Percentiles rank a stretch among this genome's conserved stretches.
These are phyloP conservation scores for Chamaenerion angustifolium DNA, from an alignment of 345 rosid genomes.

Conservation along the genomic window DNA sequence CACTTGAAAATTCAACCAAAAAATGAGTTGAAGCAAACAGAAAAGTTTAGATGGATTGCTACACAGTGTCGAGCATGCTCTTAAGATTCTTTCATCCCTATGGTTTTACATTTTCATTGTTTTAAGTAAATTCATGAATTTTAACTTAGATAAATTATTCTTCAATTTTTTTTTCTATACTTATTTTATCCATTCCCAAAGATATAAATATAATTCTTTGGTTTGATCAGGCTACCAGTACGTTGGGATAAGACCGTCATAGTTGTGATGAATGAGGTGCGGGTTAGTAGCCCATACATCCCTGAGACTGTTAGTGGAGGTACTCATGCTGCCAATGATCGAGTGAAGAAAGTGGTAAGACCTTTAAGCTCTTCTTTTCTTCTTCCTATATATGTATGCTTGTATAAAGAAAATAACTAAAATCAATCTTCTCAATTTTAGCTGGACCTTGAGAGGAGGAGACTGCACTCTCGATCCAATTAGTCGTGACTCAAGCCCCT, in stretches of 20 bases:
- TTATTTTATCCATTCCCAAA: background rate
- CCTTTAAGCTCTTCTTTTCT: background rate
- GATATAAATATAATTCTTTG: conserved; percentile 1
- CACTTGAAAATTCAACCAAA: too few relatives aligned
- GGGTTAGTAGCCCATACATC: conserved; percentile 79
- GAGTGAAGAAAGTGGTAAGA: conserved; percentile 97
- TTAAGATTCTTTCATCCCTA: too few relatives aligned
- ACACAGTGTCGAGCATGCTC: too few relatives aligned
- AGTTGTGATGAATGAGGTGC: conserved; percentile 86
- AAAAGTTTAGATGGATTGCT: too few relatives aligned
- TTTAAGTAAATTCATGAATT: too few relatives aligned
- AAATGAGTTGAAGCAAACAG: too few relatives aligned
- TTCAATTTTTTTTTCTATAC: background rate
- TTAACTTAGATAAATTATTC: too few relatives aligned
- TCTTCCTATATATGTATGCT: background rate
- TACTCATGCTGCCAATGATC: conserved; percentile 85
- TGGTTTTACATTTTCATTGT: too few relatives aligned
- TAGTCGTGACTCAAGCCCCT: conserved; percentile 8
- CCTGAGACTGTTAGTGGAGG: conserved; percentile 86
- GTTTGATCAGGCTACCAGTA: conserved; percentile 74
- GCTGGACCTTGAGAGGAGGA: conserved; percentile 59
- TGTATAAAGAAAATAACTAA: background rate
- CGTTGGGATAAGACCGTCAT: conserved; percentile 90
- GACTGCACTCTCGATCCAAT: conserved; percentile 36
- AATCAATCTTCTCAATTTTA: conserved; percentile 10